Conservation (phyloP, 768 basidiomycete species). For the Paxillus involutus region DNA sequence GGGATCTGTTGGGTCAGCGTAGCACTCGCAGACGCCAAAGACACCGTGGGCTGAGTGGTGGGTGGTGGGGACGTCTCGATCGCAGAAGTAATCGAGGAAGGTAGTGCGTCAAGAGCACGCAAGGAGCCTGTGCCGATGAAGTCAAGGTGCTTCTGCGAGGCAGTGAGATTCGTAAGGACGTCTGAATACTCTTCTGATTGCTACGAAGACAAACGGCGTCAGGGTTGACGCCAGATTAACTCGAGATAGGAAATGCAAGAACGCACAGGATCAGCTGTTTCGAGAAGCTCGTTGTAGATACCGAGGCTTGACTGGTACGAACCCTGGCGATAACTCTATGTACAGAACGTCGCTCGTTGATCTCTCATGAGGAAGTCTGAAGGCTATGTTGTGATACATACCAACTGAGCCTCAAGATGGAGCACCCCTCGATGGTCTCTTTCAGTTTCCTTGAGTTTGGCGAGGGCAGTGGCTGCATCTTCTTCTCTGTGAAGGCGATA, state of each 20-base stretch:
- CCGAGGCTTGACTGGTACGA: conserved; percentile 72
- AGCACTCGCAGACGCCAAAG: conserved; percentile 26
- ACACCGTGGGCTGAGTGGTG: conserved; percentile 34
- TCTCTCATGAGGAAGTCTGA: conserved; percentile 19
- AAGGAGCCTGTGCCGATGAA: conserved; percentile 76
- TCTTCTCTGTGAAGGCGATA: conserved; percentile 80
- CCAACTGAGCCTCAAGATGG: conserved; percentile 88
- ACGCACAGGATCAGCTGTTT: conserved; percentile 75
- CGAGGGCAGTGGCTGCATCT: conserved; percentile 60
- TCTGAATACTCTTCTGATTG: conserved; percentile 87
- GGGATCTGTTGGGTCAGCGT: conserved; percentile 23
- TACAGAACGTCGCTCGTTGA: conserved; percentile 13
- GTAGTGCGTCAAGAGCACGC: conserved; percentile 60
- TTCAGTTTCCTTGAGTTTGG: conserved; percentile 43
- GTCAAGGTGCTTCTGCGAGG: conserved; percentile 79
- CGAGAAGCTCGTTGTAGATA: conserved; percentile 78
- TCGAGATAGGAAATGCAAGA: conserved; percentile 7
- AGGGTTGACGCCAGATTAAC: background rate
- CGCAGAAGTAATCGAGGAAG: conserved; percentile 46
- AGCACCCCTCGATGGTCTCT: conserved; percentile 58
- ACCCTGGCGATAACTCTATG: conserved; percentile 76
- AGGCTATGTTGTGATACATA: conserved; percentile 35
- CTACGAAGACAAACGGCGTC: conserved; percentile 37
- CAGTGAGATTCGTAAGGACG: conserved; percentile 81
- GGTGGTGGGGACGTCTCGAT: conserved; percentile 69